Conservation (phyloP, 2,329 filamentous ascomycete species). For the Fusarium devonianum region DNA sequence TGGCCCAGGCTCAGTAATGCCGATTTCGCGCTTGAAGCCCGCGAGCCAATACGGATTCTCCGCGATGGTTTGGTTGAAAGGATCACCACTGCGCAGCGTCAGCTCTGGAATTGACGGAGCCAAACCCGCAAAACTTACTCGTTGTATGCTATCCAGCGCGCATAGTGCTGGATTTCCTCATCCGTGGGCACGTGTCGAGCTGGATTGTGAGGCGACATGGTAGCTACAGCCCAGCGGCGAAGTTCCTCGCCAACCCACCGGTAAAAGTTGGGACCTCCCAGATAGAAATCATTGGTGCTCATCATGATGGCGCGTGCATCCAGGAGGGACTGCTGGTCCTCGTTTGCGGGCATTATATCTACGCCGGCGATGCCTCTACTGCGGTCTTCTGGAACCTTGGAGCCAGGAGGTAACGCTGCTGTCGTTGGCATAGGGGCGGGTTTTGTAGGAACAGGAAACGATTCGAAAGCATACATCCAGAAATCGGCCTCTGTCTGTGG, state of each 20-base stretch:
- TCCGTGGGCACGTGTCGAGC: conserved; percentile 45
- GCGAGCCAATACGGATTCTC: conserved; percentile 8
- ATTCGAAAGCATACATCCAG: conserved; percentile 2
- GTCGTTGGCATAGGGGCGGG: conserved; percentile 3
- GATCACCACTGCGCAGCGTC: background rate
- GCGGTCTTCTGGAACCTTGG: background rate
- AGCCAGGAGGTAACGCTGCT: background rate
- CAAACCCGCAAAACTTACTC: conserved; percentile 31
- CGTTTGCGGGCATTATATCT: background rate
- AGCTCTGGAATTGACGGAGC: too few relatives aligned
- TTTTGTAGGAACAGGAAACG: background rate
- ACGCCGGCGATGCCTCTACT: background rate
- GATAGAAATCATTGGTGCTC: conserved; percentile 19
- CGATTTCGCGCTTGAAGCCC: conserved; percentile 1
- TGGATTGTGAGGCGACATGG: conserved; percentile 44
- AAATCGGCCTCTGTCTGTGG: conserved; percentile 5
- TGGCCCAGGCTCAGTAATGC: conserved; percentile 1
- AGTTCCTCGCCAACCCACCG: conserved; percentile 28
- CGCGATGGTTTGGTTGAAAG: conserved; percentile 4
- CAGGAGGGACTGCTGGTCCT: background rate
- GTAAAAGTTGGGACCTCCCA: conserved; percentile 37
- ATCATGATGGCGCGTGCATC: conserved; percentile 5
- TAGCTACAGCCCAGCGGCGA: conserved; percentile 38
- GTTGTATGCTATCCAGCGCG: conserved; percentile 44
- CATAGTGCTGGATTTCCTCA: conserved; percentile 46